Conservation (phyloP, 2,329 filamentous ascomycete genomes). For the Colletotrichum agaves region DNA sequence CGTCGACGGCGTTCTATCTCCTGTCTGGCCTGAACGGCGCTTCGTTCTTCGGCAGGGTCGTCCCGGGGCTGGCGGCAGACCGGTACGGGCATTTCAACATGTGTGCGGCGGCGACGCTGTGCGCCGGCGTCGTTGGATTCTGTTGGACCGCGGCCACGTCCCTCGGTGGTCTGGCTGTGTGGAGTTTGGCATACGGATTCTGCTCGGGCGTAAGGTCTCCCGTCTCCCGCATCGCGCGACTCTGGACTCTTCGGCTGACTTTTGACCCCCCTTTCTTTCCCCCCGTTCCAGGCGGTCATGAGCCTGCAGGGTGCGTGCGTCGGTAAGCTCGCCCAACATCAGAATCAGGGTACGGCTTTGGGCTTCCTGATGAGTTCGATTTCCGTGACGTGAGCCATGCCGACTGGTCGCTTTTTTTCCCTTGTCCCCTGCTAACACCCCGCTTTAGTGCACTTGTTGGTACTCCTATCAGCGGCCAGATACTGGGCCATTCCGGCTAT, state of each 20-base stretch:
- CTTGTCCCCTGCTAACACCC: neutral
- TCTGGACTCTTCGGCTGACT: neutral
- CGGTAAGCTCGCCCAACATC: constrained; percentile 50
- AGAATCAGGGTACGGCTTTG: constrained; percentile 53
- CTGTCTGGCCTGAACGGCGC: constrained; percentile 70
- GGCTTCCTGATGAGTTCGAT: constrained; percentile 54
- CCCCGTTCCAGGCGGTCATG: constrained; percentile 52
- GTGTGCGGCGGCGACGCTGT: constrained; percentile 41
- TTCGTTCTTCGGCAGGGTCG: constrained; percentile 62
- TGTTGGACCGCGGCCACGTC: constrained; percentile 55
- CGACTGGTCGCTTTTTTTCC: too few relatives aligned
- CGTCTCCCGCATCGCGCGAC: neutral
- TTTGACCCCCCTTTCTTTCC: too few relatives aligned
- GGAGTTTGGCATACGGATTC: constrained; percentile 58
- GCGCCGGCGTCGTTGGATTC: constrained; percentile 53
- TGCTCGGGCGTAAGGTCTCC: constrained; percentile 51
- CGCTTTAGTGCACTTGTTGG: constrained; percentile 50
- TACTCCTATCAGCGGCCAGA: constrained; percentile 53
- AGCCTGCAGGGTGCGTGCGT: constrained; percentile 59
- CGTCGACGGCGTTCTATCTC: constrained; percentile 68
- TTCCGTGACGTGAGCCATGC: constrained; percentile 51
- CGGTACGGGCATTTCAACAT: constrained; percentile 59
- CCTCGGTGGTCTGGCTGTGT: constrained; percentile 56
- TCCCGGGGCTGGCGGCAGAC: constrained; percentile 63
- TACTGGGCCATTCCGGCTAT: constrained; percentile 51